Percentiles rank a stretch among this genome's conserved stretches.
These are phyloP conservation scores for Calonectria honghensis DNA, from an alignment of 2,329 filamentous ascomycete species.

Conservation along the genomic window DNA sequence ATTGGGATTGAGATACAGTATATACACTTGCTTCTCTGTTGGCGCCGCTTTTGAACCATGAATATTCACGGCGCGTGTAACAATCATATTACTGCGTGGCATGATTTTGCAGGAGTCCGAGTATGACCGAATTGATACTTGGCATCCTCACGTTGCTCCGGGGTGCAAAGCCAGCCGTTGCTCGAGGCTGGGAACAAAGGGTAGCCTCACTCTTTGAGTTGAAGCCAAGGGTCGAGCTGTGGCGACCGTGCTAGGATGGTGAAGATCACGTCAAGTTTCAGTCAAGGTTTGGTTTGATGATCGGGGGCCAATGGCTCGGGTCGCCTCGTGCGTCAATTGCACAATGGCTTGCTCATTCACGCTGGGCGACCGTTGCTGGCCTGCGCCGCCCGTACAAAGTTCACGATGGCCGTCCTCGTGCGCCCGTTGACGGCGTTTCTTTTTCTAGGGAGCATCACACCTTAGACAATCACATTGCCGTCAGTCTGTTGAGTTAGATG, in stretches of 20 bases:
- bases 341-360: conserved; percentile 36
- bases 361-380: conserved; percentile 23
- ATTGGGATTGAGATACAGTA: conserved; percentile 37
- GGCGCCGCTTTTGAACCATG: conserved; percentile 8
- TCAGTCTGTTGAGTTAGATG: conserved; percentile 31
- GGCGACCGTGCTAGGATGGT: conserved; percentile 2
- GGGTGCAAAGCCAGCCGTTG: conserved; percentile 30
- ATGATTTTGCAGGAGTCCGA: conserved; percentile 13
- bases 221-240: conserved; percentile 28
- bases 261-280: conserved; percentile 38
- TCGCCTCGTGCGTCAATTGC: conserved; percentile 29
- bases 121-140: conserved; percentile 30
- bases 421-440: conserved; percentile 12
- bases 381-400: background rate
- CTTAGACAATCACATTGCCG: conserved; percentile 18
- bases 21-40: conserved; percentile 19
- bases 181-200: conserved; percentile 29
- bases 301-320: conserved; percentile 27
- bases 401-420: conserved; percentile 27
- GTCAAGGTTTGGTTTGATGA: conserved; percentile 13
- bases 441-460: conserved; percentile 26
- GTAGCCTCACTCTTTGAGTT: conserved; percentile 37
- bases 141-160: background rate
- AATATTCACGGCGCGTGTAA: conserved; percentile 1
- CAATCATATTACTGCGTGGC: background rate